Evolutionary conservation across 2,329 filamentous ascomycete species (phyloP).

Genomic region (Aplosporella prunicola): DNA sequence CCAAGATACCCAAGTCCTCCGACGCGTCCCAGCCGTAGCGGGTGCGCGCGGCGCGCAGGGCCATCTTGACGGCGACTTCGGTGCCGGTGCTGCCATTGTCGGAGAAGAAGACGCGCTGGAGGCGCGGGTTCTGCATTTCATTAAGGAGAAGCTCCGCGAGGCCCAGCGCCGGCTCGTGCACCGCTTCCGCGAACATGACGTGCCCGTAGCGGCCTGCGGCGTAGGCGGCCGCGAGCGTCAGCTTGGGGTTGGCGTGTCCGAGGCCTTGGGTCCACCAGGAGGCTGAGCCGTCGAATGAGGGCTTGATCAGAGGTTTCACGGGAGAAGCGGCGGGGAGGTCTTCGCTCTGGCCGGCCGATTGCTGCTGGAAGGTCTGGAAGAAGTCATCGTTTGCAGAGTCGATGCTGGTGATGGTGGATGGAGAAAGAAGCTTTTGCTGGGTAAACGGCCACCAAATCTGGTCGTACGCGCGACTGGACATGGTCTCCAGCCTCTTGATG

Average conservation of each 20-base stretch:
- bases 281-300: constrained; percentile 73
- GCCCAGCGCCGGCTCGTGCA: constrained; percentile 67
- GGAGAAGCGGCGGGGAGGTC: constrained; percentile 4
- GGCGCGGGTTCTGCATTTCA: constrained; percentile 52
- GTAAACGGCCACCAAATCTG: constrained; percentile 83
- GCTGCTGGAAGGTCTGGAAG: constrained; percentile 52
- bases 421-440: constrained; percentile 57
- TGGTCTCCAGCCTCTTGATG: constrained; percentile 49
- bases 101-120: constrained; percentile 68
- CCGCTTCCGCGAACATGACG: constrained; percentile 74
- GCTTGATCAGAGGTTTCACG: constrained; percentile 43
- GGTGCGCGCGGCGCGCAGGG: constrained; percentile 55
- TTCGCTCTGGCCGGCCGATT: neutral
- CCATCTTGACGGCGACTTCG: constrained; percentile 83
- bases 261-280: constrained; percentile 91
- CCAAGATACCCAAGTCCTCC: constrained; percentile 56
- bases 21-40: constrained; percentile 57
- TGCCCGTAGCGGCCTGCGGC: constrained; percentile 78
- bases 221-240: constrained; percentile 68
- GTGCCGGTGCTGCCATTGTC: constrained; percentile 78
- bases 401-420: constrained; percentile 59
- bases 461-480: constrained; percentile 52
- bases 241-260: constrained; percentile 63
- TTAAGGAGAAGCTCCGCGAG: constrained; percentile 57
- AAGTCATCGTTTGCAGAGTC: constrained; percentile 73